These are phyloP conservation scores for Ceriops zippeliana DNA, from an alignment of 345 rosid genomes.

Conservation along the genomic window DNA sequence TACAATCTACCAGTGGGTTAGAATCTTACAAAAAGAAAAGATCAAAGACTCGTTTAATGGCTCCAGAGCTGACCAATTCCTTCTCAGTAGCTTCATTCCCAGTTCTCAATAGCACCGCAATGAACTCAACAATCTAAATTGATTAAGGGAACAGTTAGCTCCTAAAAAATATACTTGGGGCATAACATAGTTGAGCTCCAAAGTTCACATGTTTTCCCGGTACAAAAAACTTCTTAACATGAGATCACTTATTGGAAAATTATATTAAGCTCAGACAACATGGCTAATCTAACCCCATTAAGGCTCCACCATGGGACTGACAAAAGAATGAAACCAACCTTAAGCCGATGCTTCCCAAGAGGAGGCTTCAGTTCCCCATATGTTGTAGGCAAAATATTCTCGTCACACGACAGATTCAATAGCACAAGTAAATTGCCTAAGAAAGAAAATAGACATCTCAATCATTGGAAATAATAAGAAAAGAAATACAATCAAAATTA, in stretches of 20 bases:
- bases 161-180: background rate
- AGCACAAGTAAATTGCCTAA: constrained; percentile 75
- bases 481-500: too few species aligned
- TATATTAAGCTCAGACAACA: background rate
- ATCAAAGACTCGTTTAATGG: constrained; percentile 66
- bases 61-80: constrained; percentile 82
- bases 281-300: background rate
- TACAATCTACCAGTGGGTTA: constrained; percentile 13
- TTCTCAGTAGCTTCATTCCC: constrained; percentile 77
- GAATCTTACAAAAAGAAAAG: constrained; percentile 79
- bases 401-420: constrained; percentile 71
- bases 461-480: background rate
- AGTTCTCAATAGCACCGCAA: constrained; percentile 74
- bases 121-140: constrained; percentile 91
- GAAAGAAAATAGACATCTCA: constrained; percentile 20
- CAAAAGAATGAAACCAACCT: constrained; percentile 45
- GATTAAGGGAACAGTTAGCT: background rate
- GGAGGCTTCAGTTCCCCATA: constrained; percentile 97
- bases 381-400: constrained; percentile 79
- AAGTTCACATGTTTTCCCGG: background rate
- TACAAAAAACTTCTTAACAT: constrained; percentile 2
- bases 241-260: background rate
- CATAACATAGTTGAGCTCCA: background rate
- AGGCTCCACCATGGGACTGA: background rate
- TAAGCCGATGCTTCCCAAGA: constrained; percentile 93